A percentile compares a stretch with the other conserved stretches of the same genome.
Conservation (phyloP, 805 yeast species). For the Wickerhamiella shivajii region DNA sequence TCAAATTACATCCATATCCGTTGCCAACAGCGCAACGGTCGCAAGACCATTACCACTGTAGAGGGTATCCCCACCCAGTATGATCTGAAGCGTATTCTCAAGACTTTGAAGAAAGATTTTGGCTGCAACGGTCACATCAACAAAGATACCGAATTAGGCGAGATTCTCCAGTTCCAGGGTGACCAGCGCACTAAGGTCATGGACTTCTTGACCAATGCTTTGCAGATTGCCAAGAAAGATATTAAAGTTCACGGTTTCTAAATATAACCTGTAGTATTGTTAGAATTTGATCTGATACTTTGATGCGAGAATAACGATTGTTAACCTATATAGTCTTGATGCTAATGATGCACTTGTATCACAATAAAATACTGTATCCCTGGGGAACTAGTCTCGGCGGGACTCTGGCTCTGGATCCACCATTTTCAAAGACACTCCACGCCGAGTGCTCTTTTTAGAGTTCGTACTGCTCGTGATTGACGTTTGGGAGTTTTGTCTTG, state of each 20-base stretch:
- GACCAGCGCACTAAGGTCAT: slow-evolving; percentile 95
- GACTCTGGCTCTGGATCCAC: slow-evolving; percentile 5
- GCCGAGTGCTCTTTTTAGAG: slow-evolving; percentile 1
- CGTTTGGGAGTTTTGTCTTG: slow-evolving; percentile 3
- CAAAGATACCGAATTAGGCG: slow-evolving; percentile 91
- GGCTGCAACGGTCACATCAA: slow-evolving; percentile 98
- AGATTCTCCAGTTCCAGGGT: slow-evolving; percentile 95
- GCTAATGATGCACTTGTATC: too few species aligned
- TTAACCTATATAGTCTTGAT: too few species aligned
- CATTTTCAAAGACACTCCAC: slow-evolving; percentile 3
- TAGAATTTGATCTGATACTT: too few species aligned
- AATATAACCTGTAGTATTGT: slow-evolving; percentile 12
- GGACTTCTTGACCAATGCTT: slow-evolving; percentile 77
- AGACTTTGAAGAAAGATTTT: slow-evolving; percentile 91
- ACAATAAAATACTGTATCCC: too few species aligned
- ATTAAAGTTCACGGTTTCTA: slow-evolving; percentile 97
- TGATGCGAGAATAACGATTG: too few species aligned
- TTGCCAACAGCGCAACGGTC: slow-evolving; percentile 99
- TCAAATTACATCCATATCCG: slow-evolving; percentile 92
- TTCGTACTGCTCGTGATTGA: neutral
- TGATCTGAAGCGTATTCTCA: slow-evolving; percentile 84
- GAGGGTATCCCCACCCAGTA: slow-evolving; percentile 95
- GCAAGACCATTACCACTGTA: slow-evolving; percentile 95
- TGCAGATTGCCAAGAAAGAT: slow-evolving; percentile 86
- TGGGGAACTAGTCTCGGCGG: too few species aligned